Evolutionary conservation across 305 asterid species (phyloP), one percentile per base, ranked within the genome.

Genomic region (Fraxinus ornus): DNA sequence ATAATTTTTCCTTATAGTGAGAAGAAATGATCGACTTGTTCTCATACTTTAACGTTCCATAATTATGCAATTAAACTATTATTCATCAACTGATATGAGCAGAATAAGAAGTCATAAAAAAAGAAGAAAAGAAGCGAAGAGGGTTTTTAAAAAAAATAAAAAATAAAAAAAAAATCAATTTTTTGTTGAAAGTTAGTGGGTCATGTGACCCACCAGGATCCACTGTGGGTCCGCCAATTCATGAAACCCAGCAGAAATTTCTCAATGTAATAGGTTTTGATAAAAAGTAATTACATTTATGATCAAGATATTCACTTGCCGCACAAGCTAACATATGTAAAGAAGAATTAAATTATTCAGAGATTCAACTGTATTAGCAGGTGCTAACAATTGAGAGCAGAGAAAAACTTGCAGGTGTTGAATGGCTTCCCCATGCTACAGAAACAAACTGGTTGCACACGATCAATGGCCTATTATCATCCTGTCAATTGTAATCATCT

Each of bases 401-500:
- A 44, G 33, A 13, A 66, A 66, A 26, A 7, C 35, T 66, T 24
- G 74, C 35, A 24, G 19, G 36, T 24, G 35, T 66, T 32, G 6
- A 66, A 10, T 19, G 2, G 33, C 74, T 24, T 66, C 73, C 26
- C 37, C 73, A 22, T 36, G 62, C 52, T 36, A 55, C 26, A 9
- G 22, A 60, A 21, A 4, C 41, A 24, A 60, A 32, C 39, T 24
- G 26, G 22, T 6, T 24, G 47, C 15, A 32, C 75, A 78, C 21
- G 52, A 35, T 78, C 52, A 36, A 49, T 47, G 37, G 70, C 39
- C 5, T 3, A 26, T 74, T 77, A 83, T 85, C 88, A 70, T 57
- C 37, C 26, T 62, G 52, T 85, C 88, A 92, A 75, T 81, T 84
- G 82, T 85, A 92, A 55, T 81, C 90, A 64, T 90, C 92, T 47